Conservation (phyloP, 768 basidiomycete species). For the Sistotremastrum niveocremeum region DNA sequence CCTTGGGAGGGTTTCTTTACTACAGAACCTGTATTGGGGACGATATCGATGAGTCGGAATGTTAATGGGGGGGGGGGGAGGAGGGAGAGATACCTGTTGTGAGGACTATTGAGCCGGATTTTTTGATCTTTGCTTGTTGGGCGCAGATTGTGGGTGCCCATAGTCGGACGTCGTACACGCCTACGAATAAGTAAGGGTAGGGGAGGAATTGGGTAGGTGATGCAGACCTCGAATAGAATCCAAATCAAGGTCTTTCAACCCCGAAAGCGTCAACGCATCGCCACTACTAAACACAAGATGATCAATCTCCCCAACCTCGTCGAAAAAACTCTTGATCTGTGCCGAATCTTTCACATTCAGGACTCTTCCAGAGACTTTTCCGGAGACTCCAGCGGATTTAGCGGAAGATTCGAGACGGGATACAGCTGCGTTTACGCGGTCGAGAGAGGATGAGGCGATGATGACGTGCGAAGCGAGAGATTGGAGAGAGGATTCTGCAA, state of each 20-base stretch:
- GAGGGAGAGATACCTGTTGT: neutral
- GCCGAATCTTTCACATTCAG: conserved; percentile 1
- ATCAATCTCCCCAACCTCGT: conserved; percentile 4
- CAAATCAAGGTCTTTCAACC: neutral
- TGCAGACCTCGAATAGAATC: neutral
- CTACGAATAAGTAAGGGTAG: neutral
- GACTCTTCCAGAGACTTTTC: conserved; percentile 1
- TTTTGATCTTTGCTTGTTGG: conserved; percentile 1
- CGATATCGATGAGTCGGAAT: neutral
- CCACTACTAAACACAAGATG: conserved; percentile 7
- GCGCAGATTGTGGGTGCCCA: conserved; percentile 4
- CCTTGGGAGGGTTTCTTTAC: conserved; percentile 1
- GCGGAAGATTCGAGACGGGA: neutral
- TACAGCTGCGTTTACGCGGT: conserved; percentile 2
- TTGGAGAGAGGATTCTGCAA: conserved; percentile 1
- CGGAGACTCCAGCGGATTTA: neutral
- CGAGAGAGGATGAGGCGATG: conserved; percentile 1
- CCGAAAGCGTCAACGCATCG: neutral
- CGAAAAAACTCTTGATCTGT: conserved; percentile 2
- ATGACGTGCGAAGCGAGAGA: conserved; percentile 1
- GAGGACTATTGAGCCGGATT: neutral
- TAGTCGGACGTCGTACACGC: conserved; percentile 2
- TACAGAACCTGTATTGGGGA: neutral
- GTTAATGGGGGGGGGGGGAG: neutral
- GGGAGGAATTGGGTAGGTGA: too few relatives aligned